Conservation (phyloP, 1,139 yeast species). For the Scheffersomyces lignicola region DNA sequence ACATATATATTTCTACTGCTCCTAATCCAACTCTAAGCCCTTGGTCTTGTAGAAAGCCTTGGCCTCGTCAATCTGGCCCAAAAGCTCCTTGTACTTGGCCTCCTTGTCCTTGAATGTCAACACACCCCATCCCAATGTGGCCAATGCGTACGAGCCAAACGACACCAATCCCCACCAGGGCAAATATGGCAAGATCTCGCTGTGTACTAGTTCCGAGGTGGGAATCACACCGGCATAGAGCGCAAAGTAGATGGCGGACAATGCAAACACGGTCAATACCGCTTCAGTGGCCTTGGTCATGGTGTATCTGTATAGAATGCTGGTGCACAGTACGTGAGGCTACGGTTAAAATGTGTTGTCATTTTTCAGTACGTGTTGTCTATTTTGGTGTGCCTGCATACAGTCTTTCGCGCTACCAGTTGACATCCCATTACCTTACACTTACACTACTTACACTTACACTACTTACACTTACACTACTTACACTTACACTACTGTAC, state of each 20-base stretch:
- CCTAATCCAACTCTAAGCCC: constrained; percentile 54
- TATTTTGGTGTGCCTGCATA: constrained; percentile 1
- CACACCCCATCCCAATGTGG: constrained; percentile 70
- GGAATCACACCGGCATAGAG: constrained; percentile 58
- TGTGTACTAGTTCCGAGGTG: constrained; percentile 45
- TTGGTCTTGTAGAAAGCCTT: constrained; percentile 56
- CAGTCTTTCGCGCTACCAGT: neutral
- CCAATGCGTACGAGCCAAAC: constrained; percentile 73
- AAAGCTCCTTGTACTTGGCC: constrained; percentile 64
- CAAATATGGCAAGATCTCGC: constrained; percentile 60
- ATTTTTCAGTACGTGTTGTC: neutral
- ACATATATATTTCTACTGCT: constrained; percentile 10
- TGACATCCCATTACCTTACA: neutral
- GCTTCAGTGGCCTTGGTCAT: constrained; percentile 78
- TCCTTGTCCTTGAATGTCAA: constrained; percentile 73
- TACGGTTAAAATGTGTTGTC: neutral
- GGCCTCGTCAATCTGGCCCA: constrained; percentile 66
- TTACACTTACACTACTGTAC: neutral
- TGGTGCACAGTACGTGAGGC: constrained; percentile 5
- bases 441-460: neutral
- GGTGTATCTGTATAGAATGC: constrained; percentile 4
- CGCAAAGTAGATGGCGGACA: constrained; percentile 55
- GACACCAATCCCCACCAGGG: constrained; percentile 75
- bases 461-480: neutral
- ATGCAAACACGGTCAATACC: constrained; percentile 44